A percentile compares a stretch with the other conserved stretches of the same genome.
These are phyloP conservation scores for Escallonia rubra DNA, from an alignment of 129 eudicot species.

Conservation along the genomic window DNA sequence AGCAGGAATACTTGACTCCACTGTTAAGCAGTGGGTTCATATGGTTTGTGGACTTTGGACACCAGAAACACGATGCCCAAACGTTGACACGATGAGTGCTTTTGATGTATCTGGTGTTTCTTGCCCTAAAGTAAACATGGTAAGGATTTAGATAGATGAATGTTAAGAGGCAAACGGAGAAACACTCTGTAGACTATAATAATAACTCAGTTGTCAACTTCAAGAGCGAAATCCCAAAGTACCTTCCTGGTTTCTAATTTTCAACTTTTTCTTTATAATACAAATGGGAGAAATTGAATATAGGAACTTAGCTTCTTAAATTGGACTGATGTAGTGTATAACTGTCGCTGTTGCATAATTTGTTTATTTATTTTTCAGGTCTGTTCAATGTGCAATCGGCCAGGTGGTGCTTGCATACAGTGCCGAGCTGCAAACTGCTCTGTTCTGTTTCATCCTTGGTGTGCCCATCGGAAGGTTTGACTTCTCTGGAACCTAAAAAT, in stretches of 20 bases:
- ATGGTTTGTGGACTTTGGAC: slow-evolving; percentile 78
- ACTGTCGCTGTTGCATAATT: neutral
- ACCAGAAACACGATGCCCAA: slow-evolving; percentile 61
- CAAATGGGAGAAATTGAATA: neutral
- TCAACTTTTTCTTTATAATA: neutral
- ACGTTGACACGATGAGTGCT: slow-evolving; percentile 67
- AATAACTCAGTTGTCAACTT: too few relatives aligned
- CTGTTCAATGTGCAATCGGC: slow-evolving; percentile 53
- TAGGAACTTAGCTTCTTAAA: neutral
- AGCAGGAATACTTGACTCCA: slow-evolving; percentile 41
- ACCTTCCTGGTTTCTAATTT: too few relatives aligned
- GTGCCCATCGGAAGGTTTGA: slow-evolving; percentile 59
- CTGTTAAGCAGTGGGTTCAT: slow-evolving; percentile 63
- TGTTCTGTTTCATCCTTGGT: slow-evolving; percentile 60
- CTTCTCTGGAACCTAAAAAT: slow-evolving; percentile 7
- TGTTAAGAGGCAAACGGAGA: neutral
- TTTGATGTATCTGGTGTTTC: slow-evolving; percentile 59
- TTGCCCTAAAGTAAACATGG: slow-evolving; percentile 31
- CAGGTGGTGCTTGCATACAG: slow-evolving; percentile 56
- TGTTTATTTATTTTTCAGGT: slow-evolving; percentile 24
- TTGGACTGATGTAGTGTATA: neutral
- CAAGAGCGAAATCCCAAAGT: too few relatives aligned
- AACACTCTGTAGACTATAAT: too few relatives aligned
- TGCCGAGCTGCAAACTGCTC: slow-evolving; percentile 46
- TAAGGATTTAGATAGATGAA: slow-evolving; percentile 16